Conservation (phyloP, 768 basidiomycete species). For the Fomitopsis pulvina region DNA sequence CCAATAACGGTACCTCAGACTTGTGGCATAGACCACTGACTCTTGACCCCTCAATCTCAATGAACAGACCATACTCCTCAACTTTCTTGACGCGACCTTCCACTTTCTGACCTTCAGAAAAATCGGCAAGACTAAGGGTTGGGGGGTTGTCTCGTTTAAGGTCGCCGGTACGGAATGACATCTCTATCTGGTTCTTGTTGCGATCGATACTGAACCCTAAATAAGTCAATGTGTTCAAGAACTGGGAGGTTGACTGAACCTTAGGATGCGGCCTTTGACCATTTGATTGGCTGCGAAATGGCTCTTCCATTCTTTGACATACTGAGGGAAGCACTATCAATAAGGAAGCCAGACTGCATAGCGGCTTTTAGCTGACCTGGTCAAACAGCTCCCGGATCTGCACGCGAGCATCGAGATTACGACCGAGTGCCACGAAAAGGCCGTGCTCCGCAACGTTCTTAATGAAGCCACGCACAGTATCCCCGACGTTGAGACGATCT, state of each 20-base stretch:
- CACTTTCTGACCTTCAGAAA: slow-evolving; percentile 76
- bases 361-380: slow-evolving; percentile 39
- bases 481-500: slow-evolving; percentile 61
- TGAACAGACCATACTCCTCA: slow-evolving; percentile 89
- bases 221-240: neutral
- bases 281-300: slow-evolving; percentile 75
- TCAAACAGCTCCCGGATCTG: slow-evolving; percentile 94
- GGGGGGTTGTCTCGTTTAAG: slow-evolving; percentile 33
- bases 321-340: slow-evolving; percentile 40
- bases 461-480: slow-evolving; percentile 81
- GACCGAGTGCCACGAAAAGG: slow-evolving; percentile 81
- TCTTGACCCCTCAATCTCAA: slow-evolving; percentile 80
- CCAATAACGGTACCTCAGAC: slow-evolving; percentile 55
- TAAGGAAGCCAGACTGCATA: neutral
- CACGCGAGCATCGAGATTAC: slow-evolving; percentile 81
- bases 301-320: slow-evolving; percentile 92
- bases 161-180: slow-evolving; percentile 77
- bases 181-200: slow-evolving; percentile 76
- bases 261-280: slow-evolving; percentile 80
- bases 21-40: slow-evolving; percentile 92
- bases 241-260: slow-evolving; percentile 30
- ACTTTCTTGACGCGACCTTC: slow-evolving; percentile 73
- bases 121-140: slow-evolving; percentile 41
- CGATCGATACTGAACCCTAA: slow-evolving; percentile 53
- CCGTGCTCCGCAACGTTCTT: slow-evolving; percentile 85